These are phyloP conservation scores for Termitomyces sp. DNA, from an alignment of 768 basidiomycete genomes.

Conservation along the genomic window DNA sequence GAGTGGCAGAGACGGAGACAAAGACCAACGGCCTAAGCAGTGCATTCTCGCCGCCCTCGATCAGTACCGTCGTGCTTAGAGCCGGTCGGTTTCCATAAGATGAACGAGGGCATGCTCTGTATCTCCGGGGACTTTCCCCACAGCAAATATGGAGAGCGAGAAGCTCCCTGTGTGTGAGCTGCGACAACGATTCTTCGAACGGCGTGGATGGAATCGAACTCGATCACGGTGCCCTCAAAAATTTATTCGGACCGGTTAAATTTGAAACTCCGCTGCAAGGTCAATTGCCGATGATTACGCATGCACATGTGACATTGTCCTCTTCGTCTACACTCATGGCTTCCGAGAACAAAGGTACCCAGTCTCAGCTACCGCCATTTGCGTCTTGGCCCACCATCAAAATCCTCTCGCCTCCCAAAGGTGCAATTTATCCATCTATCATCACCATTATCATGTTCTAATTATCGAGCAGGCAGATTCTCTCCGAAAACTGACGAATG, in stretches of 20 bases:
- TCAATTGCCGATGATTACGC: conserved; percentile 12
- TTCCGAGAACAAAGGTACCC: conserved; percentile 20
- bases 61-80: conserved; percentile 66
- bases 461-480: conserved; percentile 39
- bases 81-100: conserved; percentile 69
- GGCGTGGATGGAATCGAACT: conserved; percentile 33
- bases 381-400: conserved; percentile 52
- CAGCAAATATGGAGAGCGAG: conserved; percentile 54
- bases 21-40: conserved; percentile 28
- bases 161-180: conserved; percentile 69
- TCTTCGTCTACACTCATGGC: conserved; percentile 20
- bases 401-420: conserved; percentile 50
- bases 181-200: conserved; percentile 84
- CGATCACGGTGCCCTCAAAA: conserved; percentile 10
- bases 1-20: conserved; percentile 55
- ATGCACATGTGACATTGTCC: conserved; percentile 4
- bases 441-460: background rate
- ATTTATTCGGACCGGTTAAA: conserved; percentile 7
- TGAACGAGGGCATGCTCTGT: conserved; percentile 62
- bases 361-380: conserved; percentile 33
- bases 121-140: conserved; percentile 95
- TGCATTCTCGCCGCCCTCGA: conserved; percentile 49
- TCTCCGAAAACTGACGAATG: conserved; percentile 63
- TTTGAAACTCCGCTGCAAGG: conserved; percentile 23
- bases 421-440: conserved; percentile 19